Base-by-base conservation (phyloP, 2,329 filamentous ascomycete species). In the Lasiodiplodia sp. region DNA sequence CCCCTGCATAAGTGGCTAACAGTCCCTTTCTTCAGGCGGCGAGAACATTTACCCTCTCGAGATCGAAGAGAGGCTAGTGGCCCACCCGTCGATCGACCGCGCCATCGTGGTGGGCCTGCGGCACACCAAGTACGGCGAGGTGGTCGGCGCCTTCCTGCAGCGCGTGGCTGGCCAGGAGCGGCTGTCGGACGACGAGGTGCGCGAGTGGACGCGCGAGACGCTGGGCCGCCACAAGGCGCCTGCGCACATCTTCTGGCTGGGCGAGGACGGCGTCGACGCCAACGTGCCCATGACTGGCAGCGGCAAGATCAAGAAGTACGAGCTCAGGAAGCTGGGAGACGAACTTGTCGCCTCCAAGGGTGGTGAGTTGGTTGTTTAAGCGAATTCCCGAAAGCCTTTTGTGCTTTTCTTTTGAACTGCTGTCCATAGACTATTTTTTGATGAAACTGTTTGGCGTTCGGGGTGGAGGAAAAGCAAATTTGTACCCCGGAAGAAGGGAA, bases 171-270 rank as follows among this genome's bases (percentile, higher is more conserved):
- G 40, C 69, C 2, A 60, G 14, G 68, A 71, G 7, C 77, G 75
- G 60, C 78, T 75, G 1, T 67, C 56, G 10, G 72, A 80, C 8
- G 76, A 79, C 11, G 77, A 77, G 31, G 72, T 82, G 2, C 76
- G 77, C 66, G 72, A 67, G 12, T 82, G 80, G 80, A 78, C 78
- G 2, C 75, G 78, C 60, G 72, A 79, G 62, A 75, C 76, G 4
- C 68, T 82, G 37, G 80, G 80, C 1, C 70, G 79, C 49, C 80
- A 82, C 66, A 83, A 83, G 72, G 88, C 90, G 3, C 92, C 92
- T 0, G 83, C 87, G 10, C 87, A 93, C 77, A 77, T 94, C n/a
- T 94, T 94, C 76, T 93, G 91, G 86, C 84, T 94, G 31, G 92
- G 92, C 0, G 82, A 81, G 57, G 79, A 79, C 40, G 80, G 78